Percentiles rank a stretch among this genome's conserved stretches.
phyloP scores from a whole-genome alignment of 2,329 filamentous ascomycete species.

The Pseudogymnoascus sp. region DNA sequence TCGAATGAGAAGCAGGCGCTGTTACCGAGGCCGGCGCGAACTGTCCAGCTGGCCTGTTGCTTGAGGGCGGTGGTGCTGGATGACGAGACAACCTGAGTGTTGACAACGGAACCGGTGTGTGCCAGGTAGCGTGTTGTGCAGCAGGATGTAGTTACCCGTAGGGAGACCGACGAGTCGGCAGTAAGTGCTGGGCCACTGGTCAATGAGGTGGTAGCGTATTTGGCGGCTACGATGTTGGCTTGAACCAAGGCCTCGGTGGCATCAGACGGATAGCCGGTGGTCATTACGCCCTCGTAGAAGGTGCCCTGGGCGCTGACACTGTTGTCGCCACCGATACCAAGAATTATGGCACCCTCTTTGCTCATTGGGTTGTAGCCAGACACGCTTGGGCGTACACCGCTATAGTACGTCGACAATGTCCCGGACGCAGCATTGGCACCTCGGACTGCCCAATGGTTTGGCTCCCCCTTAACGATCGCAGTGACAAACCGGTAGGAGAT shows the following conservation, averaged over 20 bases:
- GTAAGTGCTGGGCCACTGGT: conserved; percentile 42
- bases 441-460: conserved; percentile 52
- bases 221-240: conserved; percentile 51
- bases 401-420: conserved; percentile 51
- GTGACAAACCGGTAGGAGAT: conserved; percentile 51
- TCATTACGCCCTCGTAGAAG: conserved; percentile 59
- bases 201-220: conserved; percentile 43
- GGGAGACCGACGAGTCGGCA: conserved; percentile 43
- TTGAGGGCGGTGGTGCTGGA: conserved; percentile 44
- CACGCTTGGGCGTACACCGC: conserved; percentile 44
- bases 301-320: conserved; percentile 51
- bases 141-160: conserved; percentile 48
- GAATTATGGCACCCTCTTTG: conserved; percentile 56
- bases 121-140: conserved; percentile 49
- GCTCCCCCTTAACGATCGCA: conserved; percentile 47
- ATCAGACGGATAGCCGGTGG: conserved; percentile 51
- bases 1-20: conserved; percentile 55
- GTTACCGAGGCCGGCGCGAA: conserved; percentile 48
- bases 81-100: conserved; percentile 48
- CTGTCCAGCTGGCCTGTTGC: conserved; percentile 45
- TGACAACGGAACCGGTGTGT: conserved; percentile 43
- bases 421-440: conserved; percentile 50
- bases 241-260: conserved; percentile 49
- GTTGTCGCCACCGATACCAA: conserved; percentile 61
- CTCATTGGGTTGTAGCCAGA: conserved; percentile 53